Percentiles rank a stretch among this genome's conserved stretches.
Conservation (phyloP, 495 filamentous ascomycete species). For the Immersiella caudata region DNA sequence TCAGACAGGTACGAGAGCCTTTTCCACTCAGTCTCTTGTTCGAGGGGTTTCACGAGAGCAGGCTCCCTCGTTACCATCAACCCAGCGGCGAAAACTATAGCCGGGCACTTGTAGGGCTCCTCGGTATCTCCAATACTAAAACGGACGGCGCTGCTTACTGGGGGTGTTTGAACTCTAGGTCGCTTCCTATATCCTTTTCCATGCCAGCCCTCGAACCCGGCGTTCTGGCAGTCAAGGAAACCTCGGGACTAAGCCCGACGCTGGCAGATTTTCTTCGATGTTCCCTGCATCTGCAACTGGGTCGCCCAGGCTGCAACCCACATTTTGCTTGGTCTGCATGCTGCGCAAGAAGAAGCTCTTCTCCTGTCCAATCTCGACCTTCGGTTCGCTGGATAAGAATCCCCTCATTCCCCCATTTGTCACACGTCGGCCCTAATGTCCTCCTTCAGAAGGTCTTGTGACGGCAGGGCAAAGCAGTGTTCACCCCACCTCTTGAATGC, state of each 20-base stretch:
- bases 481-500: background rate
- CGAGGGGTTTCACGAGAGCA: too few species aligned
- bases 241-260: background rate
- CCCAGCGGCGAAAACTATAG: too few species aligned
- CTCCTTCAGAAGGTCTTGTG: background rate
- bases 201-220: background rate
- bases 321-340: background rate
- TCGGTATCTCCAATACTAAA: too few species aligned
- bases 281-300: background rate
- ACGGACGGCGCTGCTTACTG: too few species aligned
- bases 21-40: too few species aligned
- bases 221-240: background rate
- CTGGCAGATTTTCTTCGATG: background rate
- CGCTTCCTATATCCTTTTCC: too few species aligned
- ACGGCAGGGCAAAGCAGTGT: background rate
- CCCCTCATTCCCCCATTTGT: background rate
- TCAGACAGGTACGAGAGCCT: too few species aligned
- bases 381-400: background rate
- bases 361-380: background rate
- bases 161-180: too few species aligned
- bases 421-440: background rate
- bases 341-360: background rate
- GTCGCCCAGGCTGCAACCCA: background rate
- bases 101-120: too few species aligned
- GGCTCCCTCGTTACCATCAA: too few species aligned